phyloP scores from a whole-genome alignment of 1,139 yeast species.

The Hansenula sp. region DNA sequence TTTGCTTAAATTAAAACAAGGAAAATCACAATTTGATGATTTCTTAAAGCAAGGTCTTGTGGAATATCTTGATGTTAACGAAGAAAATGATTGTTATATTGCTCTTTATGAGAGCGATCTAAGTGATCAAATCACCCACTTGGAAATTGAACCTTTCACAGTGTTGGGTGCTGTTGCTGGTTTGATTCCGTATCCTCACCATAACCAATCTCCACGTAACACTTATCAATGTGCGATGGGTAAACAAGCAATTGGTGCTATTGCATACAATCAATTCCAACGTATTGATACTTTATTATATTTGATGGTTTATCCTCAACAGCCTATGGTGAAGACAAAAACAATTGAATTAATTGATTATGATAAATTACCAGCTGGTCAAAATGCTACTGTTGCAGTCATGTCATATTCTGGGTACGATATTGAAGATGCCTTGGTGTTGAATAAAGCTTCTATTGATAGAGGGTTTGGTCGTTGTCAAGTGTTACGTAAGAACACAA shows the following conservation, averaged over 20 bases:
- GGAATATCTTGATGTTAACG: conserved; percentile 95
- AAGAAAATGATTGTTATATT: conserved; percentile 91
- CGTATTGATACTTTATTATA: conserved; percentile 92
- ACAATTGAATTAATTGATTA: conserved; percentile 94
- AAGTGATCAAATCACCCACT: conserved; percentile 62
- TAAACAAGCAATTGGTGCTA: conserved; percentile 99
- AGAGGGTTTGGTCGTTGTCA: conserved; percentile 99
- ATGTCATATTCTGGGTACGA: conserved; percentile 99
- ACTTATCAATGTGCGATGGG: conserved; percentile 99
- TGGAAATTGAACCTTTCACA: conserved; percentile 96
- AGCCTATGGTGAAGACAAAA: conserved; percentile 97
- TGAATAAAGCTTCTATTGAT: conserved; percentile 89
- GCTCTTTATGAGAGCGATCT: conserved; percentile 80
- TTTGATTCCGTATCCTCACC: conserved; percentile 98
- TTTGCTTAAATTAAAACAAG: conserved; percentile 53
- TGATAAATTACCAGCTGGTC: conserved; percentile 98
- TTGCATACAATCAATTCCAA: conserved; percentile 93
- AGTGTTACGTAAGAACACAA: conserved; percentile 89
- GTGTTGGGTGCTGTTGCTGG: conserved; percentile 98
- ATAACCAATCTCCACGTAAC: conserved; percentile 97
- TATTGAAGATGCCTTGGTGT: conserved; percentile 97
- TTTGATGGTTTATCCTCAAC: conserved; percentile 97
- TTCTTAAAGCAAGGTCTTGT: conserved; percentile 82
- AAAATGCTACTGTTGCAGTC: conserved; percentile 97
- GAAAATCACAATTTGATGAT: conserved; percentile 83